These are phyloP conservation scores for Fusarium acutatum DNA, from an alignment of 2,329 filamentous ascomycete species.

Conservation along the genomic window DNA sequence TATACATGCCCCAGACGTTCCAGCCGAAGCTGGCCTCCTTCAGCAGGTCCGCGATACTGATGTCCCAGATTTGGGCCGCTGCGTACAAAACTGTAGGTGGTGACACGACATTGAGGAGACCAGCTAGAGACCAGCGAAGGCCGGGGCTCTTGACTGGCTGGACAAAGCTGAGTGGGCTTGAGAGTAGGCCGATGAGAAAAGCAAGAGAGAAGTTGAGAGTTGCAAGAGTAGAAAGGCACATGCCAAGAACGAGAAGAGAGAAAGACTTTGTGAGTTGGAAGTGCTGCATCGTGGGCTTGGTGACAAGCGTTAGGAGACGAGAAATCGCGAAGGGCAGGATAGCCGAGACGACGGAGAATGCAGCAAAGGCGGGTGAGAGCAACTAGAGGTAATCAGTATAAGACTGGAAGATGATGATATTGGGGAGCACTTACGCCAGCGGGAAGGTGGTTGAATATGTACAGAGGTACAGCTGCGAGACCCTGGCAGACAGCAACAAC, in stretches of 20 bases:
- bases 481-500: slow-evolving; percentile 79
- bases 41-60: slow-evolving; percentile 66
- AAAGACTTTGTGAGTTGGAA: slow-evolving; percentile 86
- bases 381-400: slow-evolving; percentile 52
- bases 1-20: slow-evolving; percentile 90
- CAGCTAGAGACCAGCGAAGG: slow-evolving; percentile 53
- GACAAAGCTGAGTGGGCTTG: slow-evolving; percentile 81
- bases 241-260: slow-evolving; percentile 89
- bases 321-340: slow-evolving; percentile 67
- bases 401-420: not conserved
- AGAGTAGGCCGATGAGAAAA: slow-evolving; percentile 82
- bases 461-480: slow-evolving; percentile 81
- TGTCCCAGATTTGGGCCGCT: slow-evolving; percentile 53
- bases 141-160: slow-evolving; percentile 55
- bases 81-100: slow-evolving; percentile 65
- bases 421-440: slow-evolving; percentile 63
- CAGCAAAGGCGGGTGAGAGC: slow-evolving; percentile 65
- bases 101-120: slow-evolving; percentile 67
- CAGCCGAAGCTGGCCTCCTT: slow-evolving; percentile 83
- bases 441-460: slow-evolving; percentile 81
- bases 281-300: slow-evolving; percentile 70
- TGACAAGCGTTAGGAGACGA: slow-evolving; percentile 59
- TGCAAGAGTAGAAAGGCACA: slow-evolving; percentile 90
- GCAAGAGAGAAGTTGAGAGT: slow-evolving; percentile 96
- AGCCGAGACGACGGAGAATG: slow-evolving; percentile 64